Percentiles rank a stretch among this genome's conserved stretches.
Evolutionary conservation across 306 rosid species (phyloP).

Genomic region (Trifolium pratense): DNA sequence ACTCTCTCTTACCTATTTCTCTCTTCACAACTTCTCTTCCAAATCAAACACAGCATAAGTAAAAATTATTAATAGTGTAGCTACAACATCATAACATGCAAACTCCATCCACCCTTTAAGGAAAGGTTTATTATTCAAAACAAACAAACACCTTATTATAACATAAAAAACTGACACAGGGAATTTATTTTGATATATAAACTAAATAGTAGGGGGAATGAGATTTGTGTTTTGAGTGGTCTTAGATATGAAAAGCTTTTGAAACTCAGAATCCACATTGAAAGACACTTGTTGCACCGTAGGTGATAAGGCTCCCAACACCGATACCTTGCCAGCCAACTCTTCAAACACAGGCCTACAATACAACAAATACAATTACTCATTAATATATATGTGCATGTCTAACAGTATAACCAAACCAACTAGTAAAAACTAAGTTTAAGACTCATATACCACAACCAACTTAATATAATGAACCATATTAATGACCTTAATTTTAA

Average conservation of each 20-base stretch:
- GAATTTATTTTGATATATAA: background rate
- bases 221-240: constrained; percentile 12
- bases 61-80: too few relatives aligned
- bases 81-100: too few relatives aligned
- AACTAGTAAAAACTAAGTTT: background rate
- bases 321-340: constrained; percentile 51
- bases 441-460: too few relatives aligned
- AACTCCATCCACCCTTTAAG: too few relatives aligned
- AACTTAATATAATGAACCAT: too few relatives aligned
- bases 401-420: background rate
- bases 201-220: constrained; percentile 26
- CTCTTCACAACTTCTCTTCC: too few relatives aligned
- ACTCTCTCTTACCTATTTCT: too few relatives aligned
- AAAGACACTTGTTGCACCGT: constrained; percentile 50
- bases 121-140: too few relatives aligned
- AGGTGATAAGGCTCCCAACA: constrained; percentile 54
- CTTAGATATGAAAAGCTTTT: constrained; percentile 50
- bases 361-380: background rate
- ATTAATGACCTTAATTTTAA: too few relatives aligned
- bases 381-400: too few relatives aligned
- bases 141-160: background rate
- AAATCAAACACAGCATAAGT: too few relatives aligned
- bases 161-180: background rate
- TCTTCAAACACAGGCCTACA: constrained; percentile 62
- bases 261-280: constrained; percentile 51